Base-by-base conservation (phyloP, 306 rosid genomes). In the Acacia acuminata region DNA sequence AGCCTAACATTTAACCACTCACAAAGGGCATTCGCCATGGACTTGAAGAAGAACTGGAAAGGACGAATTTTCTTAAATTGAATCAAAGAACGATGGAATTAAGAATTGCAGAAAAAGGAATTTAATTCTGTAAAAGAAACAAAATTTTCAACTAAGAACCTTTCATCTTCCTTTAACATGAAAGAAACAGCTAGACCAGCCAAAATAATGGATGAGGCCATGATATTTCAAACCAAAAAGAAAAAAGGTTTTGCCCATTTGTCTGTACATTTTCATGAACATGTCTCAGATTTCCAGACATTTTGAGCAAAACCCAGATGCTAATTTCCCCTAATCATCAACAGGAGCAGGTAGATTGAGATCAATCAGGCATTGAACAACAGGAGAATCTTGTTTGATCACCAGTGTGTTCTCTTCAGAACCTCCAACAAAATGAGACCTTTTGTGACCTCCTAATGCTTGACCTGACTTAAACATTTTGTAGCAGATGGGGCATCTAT, bases 391-490 rank as follows among this genome's bases (percentile, higher is more conserved):
- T 76, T 89, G 90, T 50, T 86, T 89, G 30, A 87, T 88, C 53
- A 93, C 90, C n/a, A 88, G 65, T 27, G 95, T 86, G 77, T 85
- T 85, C 15, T 88, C 91, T 44, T 88, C 93, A 67, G 89, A 84
- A 7, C 94, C 97, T 72, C 98, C 98, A 78, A 92, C 83, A 85
- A 92, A 92, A 83, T 95, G 99, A 72, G 99, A 95, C 88, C 97
- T 92, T 85, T 95, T 95, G 86, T 95, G 99, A 75, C 99, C 99
- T 3, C 99, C 99, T 77, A 95, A 90, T 50, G 99, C 99, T 88
- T 95, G 99, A 42, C 99, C 98, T 55, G 99, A 93, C 88, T 84
- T 84, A 88, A 92, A 93, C 50, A 89, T 85, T 30, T 82, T 89
- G 92, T 85, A 87, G 90, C 99, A 95, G 53, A 95, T 88, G 72